Evolutionary conservation across 2,329 filamentous ascomycete genomes (phyloP).

Genomic region (Clonostachys sp.): DNA sequence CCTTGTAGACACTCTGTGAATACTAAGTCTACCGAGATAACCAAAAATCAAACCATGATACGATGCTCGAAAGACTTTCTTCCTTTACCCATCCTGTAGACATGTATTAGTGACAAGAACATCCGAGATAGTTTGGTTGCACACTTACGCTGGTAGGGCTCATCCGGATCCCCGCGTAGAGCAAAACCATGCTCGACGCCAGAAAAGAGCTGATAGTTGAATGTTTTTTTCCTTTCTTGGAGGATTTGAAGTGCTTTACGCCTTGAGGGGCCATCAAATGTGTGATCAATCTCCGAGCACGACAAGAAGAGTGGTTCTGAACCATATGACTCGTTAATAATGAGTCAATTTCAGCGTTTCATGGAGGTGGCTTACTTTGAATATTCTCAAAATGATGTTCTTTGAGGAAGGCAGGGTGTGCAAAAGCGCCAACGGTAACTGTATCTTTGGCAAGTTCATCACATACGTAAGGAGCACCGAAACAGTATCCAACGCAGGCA

Average conservation of each 20-base stretch:
- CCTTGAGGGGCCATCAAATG: slow-evolving; percentile 30
- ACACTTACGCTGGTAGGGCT: slow-evolving; percentile 11
- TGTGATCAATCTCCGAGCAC: slow-evolving; percentile 38
- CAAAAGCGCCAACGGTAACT: slow-evolving; percentile 40
- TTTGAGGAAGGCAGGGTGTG: slow-evolving; percentile 43
- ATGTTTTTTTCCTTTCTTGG: slow-evolving; percentile 34
- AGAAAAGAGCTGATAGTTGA: slow-evolving; percentile 60
- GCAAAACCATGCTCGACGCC: slow-evolving; percentile 61
- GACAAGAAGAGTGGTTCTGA: slow-evolving; percentile 37
- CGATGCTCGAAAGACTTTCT: not conserved
- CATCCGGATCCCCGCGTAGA: slow-evolving; percentile 45
- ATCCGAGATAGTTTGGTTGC: not conserved
- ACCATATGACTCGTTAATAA: too few species aligned
- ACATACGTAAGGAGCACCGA: slow-evolving; percentile 38
- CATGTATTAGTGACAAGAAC: not conserved
- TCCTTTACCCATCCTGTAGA: not conserved
- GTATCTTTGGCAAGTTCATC: slow-evolving; percentile 26
- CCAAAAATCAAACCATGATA: slow-evolving; percentile 2
- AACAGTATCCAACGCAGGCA: slow-evolving; percentile 34
- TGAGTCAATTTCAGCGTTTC: too few species aligned
- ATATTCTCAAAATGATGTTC: slow-evolving; percentile 35
- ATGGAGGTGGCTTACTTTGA: slow-evolving; percentile 18
- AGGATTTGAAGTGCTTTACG: slow-evolving; percentile 35
- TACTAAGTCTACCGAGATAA: not conserved
- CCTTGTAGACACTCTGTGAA: too few species aligned